Evolutionary conservation across 495 filamentous ascomycete genomes (phyloP).

Genomic region (Penicillium canescens): DNA sequence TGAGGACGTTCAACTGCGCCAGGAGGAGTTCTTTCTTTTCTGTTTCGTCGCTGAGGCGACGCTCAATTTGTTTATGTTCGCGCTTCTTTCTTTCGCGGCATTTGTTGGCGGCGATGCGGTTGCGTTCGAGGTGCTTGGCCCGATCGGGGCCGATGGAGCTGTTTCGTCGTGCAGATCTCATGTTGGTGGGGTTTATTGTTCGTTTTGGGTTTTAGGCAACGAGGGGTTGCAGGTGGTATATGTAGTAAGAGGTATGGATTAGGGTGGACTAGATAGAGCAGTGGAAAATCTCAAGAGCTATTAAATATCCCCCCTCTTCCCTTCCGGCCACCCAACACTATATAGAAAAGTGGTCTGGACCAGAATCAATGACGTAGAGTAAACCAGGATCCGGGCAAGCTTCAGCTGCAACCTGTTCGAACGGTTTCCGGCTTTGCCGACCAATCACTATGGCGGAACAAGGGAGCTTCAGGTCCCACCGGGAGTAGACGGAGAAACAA

Average conservation of each 20-base stretch:
- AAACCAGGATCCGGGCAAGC: slow-evolving; percentile 1
- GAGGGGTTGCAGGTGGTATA: not conserved
- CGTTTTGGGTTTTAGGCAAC: not conserved
- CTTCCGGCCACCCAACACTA: not conserved
- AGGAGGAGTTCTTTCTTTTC: slow-evolving; percentile 19
- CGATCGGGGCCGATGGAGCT: slow-evolving; percentile 15
- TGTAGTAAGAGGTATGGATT: too few relatives aligned
- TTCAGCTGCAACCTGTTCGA: slow-evolving; percentile 6
- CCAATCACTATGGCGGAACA: not conserved
- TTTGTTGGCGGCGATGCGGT: slow-evolving; percentile 30
- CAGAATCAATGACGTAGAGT: slow-evolving; percentile 1
- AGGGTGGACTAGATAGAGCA: not conserved
- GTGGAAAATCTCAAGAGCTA: not conserved
- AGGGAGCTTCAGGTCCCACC: not conserved
- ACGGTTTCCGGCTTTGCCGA: slow-evolving; percentile 1
- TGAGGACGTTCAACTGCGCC: slow-evolving; percentile 14
- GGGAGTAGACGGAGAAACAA: too few relatives aligned
- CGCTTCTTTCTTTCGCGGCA: slow-evolving; percentile 24
- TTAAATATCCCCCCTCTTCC: not conserved
- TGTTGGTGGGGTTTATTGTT: not conserved
- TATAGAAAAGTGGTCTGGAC: slow-evolving; percentile 4
- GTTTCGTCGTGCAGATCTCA: not conserved
- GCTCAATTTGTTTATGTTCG: slow-evolving; percentile 21
- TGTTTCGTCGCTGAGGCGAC: slow-evolving; percentile 13
- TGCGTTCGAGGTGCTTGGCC: slow-evolving; percentile 25